phyloP scores from a whole-genome alignment of 352 stramenopile species.

The Thalassiosira sp. region DNA sequence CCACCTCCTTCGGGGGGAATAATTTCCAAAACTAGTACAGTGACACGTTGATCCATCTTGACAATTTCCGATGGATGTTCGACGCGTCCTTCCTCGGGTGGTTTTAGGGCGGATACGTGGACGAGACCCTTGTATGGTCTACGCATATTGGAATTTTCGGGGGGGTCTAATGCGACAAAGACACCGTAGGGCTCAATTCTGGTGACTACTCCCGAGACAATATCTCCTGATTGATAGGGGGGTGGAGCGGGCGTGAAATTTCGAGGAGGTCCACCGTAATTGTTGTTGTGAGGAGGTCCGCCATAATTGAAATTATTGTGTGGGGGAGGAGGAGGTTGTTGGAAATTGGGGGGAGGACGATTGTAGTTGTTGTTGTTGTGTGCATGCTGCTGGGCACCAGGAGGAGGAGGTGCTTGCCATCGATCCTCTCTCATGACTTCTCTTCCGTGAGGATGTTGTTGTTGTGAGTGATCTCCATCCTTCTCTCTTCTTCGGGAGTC shows the following conservation, averaged over 20 bases:
- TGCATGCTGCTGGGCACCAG: background rate
- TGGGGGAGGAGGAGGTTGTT: conserved; percentile 5
- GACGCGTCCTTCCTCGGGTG: conserved; percentile 38
- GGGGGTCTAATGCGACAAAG: conserved; percentile 59
- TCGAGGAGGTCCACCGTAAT: background rate
- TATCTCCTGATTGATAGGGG: conserved; percentile 34
- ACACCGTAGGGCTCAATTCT: conserved; percentile 76
- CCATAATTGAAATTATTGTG: background rate
- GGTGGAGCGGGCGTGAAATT: conserved; percentile 10
- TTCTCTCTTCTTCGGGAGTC: background rate
- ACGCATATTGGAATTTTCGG: conserved; percentile 2
- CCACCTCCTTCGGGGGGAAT: conserved; percentile 22
- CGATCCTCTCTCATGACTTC: conserved; percentile 10
- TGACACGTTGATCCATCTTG: conserved; percentile 50
- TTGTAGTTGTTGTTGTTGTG: background rate
- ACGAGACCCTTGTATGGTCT: conserved; percentile 50
- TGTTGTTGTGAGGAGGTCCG: background rate
- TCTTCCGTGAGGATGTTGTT: too few species aligned
- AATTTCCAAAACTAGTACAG: conserved; percentile 61
- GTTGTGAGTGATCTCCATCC: too few species aligned
- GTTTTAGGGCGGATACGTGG: conserved; percentile 50
- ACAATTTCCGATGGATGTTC: conserved; percentile 54
- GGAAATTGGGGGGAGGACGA: background rate
- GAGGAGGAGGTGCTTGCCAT: conserved; percentile 2
- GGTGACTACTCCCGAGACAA: conserved; percentile 61